Conservation (phyloP, 495 filamentous ascomycete species). For the Penicillium bovifimosum region DNA sequence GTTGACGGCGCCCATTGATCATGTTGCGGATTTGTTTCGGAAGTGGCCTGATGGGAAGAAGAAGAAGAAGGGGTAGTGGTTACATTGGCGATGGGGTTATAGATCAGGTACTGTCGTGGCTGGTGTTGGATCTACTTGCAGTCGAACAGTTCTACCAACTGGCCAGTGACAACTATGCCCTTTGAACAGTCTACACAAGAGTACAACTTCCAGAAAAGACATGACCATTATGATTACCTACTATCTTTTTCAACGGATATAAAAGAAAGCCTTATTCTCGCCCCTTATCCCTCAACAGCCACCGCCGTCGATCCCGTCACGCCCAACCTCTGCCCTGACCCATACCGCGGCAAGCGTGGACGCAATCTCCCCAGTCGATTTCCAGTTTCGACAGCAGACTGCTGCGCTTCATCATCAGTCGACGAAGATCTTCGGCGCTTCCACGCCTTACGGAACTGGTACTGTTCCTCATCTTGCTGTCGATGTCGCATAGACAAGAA, state of each 20-base stretch:
- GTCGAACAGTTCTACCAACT: no score
- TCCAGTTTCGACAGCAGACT: background rate
- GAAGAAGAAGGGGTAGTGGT: background rate
- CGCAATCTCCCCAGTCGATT: conserved; percentile 12
- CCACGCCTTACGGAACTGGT: conserved; percentile 39
- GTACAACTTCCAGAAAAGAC: no score
- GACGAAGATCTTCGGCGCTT: conserved; percentile 20
- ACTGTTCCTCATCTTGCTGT: conserved; percentile 36
- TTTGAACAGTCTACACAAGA: no score
- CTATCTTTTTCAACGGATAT: background rate
- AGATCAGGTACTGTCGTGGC: background rate
- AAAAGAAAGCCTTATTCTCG: background rate
- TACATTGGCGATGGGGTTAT: background rate
- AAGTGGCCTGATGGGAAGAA: conserved; percentile 21
- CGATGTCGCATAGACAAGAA: conserved; percentile 33
- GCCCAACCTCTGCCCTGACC: conserved; percentile 7
- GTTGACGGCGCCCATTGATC: conserved; percentile 25
- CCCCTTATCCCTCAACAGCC: conserved; percentile 10
- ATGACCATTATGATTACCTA: background rate
- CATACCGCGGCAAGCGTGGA: conserved; percentile 15
- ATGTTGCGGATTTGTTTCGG: conserved; percentile 25
- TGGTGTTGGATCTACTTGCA: no score
- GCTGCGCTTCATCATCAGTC: background rate
- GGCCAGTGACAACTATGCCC: no score
- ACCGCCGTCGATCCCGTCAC: conserved; percentile 9